Base-by-base conservation (phyloP, 2,329 filamentous ascomycete genomes). In the Fulvia fulva region DNA sequence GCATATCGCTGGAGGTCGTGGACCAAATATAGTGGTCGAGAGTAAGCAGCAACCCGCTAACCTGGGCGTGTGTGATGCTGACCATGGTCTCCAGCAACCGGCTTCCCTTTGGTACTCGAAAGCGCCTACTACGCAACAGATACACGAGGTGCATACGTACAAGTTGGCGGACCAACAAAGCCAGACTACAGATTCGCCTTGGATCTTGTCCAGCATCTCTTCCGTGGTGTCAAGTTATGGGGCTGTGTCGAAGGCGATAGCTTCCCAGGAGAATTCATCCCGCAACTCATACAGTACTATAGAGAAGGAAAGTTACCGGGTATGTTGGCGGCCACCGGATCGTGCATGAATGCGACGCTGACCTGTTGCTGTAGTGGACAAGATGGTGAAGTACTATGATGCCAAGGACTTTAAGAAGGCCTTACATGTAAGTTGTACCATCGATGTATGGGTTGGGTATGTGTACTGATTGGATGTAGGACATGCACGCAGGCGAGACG, bases 241-340 rank as follows among this genome's bases (percentile, higher is more conserved):
- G 78, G 78, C 0, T 77, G 76, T 44, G 72, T 74, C 19, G 74
- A 79, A 47, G 76, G 76, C 1, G 75, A 79, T 56, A 73, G 73
- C 4, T 63, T 69, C 23, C 74, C 75, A 14, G 60, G 55, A 9
- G 67, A 75, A 59, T 76, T 73, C 58, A 68, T 79, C 2, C 77
- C 77, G 1, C 59, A 74, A 54, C 73, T 80, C 72, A 75, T 80
- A 14, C 56, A 74, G 53, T 77, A 76, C 74, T 76, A 76, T 58
- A 67, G 69, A n/a, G 66, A 74, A 11, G 77, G 76, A 5, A 73
- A 70, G 54, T 73, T 80, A 25, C 77, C 77, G 1, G 51, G 37
- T 44, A 45, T 25, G 7, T 23, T 11, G n/a, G n/a, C 21, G 25
- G 8, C 21, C 21, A 46, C 5, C 21, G 25, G 3, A 22, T 5